Base-by-base conservation (phyloP, 2,329 filamentous ascomycete genomes). In the Simplicillium sp. region DNA sequence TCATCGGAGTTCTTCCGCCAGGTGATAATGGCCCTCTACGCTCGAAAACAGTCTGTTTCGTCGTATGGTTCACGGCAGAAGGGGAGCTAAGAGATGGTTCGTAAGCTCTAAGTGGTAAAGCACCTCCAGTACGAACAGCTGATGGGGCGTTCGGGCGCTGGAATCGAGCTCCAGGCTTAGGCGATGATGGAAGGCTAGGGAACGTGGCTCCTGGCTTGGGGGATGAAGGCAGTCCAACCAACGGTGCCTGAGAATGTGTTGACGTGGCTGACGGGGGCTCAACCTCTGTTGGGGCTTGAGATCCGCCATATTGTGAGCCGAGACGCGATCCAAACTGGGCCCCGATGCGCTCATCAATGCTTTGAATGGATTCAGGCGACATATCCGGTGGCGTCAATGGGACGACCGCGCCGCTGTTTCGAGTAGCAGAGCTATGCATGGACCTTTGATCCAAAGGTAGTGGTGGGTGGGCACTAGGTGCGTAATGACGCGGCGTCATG, bases 41-140 rank as follows among this genome's bases (percentile, higher is more conserved):
- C 52, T 82, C 77, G 46, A 83, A 75, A 1, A 80, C 73, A 0
- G 79, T 83, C 56, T 81, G 77, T 62, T 80, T 82, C 20, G 75
- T 77, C 4, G 65, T 70, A 39, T 67, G 63, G 7, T 56, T 47
- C 29, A 62, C 58, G 6, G 67, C 65, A 4, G 61, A 65, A 2
- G 75, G 75, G 20, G 75, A 77, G 38, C 58, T 59, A 36, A 76
- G 46, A 2, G 71, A 54, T n/a, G 73, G 68, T 53, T 82, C 76
- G 48, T 80, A 82, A 7, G 77, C 75, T 45, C 77, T 73, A 39
- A 82, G 62, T 1, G 78, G 78, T 32, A 82, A 64, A 2, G 68
- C 56, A 32, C 77, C 75, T 34, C 72, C 73, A 3, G 72, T 70
- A 39, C 75, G 72, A 28, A 79, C 66, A 0, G 75, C 75, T 9